Conservation (phyloP, 805 yeast genomes). For the Candida stauntonica region DNA sequence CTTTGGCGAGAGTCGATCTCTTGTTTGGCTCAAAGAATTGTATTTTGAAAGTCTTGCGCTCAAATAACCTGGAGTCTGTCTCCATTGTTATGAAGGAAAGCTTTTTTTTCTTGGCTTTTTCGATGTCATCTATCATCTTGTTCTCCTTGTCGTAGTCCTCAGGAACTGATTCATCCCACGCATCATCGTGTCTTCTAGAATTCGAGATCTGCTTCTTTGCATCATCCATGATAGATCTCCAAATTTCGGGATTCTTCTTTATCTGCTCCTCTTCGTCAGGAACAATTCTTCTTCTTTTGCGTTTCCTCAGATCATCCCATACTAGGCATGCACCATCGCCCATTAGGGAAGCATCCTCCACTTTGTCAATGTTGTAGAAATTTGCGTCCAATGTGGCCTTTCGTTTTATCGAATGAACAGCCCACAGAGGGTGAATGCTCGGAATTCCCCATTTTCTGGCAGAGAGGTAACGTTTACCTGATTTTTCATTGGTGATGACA, state of each 20-base stretch:
- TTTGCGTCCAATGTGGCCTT: slow-evolving; percentile 33
- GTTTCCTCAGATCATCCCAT: slow-evolving; percentile 24
- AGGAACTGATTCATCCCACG: slow-evolving; percentile 22
- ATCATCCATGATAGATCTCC: slow-evolving; percentile 37
- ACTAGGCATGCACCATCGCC: slow-evolving; percentile 30
- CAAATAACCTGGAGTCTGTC: slow-evolving; percentile 32
- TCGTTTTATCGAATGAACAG: slow-evolving; percentile 34
- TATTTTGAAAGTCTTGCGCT: slow-evolving; percentile 38
- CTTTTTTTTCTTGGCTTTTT: slow-evolving; percentile 3
- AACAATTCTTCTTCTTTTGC: slow-evolving; percentile 14
- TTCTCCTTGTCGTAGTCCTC: slow-evolving; percentile 2
- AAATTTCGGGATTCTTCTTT: slow-evolving; percentile 31
- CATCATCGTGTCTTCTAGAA: slow-evolving; percentile 8
- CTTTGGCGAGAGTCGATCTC: slow-evolving; percentile 33
- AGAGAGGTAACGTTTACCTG: slow-evolving; percentile 49
- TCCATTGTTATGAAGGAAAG: slow-evolving; percentile 7
- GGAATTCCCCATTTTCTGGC: slow-evolving; percentile 39
- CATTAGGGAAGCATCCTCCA: slow-evolving; percentile 17
- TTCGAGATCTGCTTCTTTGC: slow-evolving; percentile 4
- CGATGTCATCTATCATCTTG: not conserved
- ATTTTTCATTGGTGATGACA: slow-evolving; percentile 45
- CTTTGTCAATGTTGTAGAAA: slow-evolving; percentile 27
- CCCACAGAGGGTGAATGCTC: slow-evolving; percentile 39
- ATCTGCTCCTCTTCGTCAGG: slow-evolving; percentile 16
- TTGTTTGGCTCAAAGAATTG: slow-evolving; percentile 40